Evolutionary conservation across 768 basidiomycete species (phyloP).

Genomic region (Tricholoma sp.): DNA sequence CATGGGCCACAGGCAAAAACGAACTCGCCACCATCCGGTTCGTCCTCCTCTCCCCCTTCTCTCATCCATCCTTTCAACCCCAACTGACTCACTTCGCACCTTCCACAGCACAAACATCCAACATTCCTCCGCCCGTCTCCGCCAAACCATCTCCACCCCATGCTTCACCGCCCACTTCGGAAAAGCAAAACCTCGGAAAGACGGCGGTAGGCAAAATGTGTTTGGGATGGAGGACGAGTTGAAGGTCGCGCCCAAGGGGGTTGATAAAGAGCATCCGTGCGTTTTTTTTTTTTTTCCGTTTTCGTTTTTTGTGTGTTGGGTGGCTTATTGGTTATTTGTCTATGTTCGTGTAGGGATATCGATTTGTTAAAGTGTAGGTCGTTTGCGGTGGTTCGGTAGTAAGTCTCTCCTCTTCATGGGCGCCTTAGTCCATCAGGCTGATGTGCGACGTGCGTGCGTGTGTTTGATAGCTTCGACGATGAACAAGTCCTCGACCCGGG

Average conservation of each 20-base stretch:
- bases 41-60: conserved; percentile 7
- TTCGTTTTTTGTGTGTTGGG: no score
- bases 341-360: conserved; percentile 58
- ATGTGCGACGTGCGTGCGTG: conserved; percentile 11
- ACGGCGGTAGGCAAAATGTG: conserved; percentile 65
- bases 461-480: conserved; percentile 58
- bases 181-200: conserved; percentile 51
- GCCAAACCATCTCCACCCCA: conserved; percentile 58
- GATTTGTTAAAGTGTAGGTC: conserved; percentile 84
- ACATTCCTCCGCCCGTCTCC: conserved; percentile 55
- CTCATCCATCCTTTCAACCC: background rate
- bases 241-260: conserved; percentile 88
- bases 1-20: conserved; percentile 74
- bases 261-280: conserved; percentile 77
- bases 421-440: conserved; percentile 14
- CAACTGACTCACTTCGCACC: background rate
- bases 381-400: conserved; percentile 65
- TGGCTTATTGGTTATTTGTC: no score
- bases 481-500: conserved; percentile 60
- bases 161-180: conserved; percentile 80
- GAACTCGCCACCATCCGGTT: conserved; percentile 76
- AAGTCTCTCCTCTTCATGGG: conserved; percentile 13
- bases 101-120: conserved; percentile 53
- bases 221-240: conserved; percentile 87
- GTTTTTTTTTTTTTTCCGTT: conserved; percentile 9